Evolutionary conservation across 768 basidiomycete species (phyloP).

Genomic region (Lactifluus hygrophoroides): DNA sequence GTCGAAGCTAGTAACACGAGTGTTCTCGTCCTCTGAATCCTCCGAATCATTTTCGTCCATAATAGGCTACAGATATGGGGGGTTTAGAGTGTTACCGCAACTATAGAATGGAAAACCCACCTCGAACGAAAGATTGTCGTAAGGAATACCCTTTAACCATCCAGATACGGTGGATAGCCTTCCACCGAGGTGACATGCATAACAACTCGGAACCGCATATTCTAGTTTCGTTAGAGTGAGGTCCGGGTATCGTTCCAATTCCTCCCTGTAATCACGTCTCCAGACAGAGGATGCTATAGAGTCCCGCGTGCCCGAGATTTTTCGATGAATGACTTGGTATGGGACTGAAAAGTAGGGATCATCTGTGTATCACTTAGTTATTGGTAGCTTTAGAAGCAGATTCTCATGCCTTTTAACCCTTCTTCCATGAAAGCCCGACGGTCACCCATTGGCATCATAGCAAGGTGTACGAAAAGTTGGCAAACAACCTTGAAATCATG

Average conservation of each 20-base stretch:
- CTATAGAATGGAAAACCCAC: conserved; percentile 27
- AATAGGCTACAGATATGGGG: conserved; percentile 3
- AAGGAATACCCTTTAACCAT: conserved; percentile 56
- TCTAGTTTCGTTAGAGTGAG: conserved; percentile 46
- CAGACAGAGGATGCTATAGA: conserved; percentile 81
- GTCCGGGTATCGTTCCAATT: conserved; percentile 58
- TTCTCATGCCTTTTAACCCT: conserved; percentile 40
- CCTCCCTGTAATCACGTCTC: conserved; percentile 57
- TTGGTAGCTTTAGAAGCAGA: background rate
- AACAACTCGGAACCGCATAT: conserved; percentile 57
- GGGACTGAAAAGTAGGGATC: conserved; percentile 71
- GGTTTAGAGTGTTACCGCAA: background rate
- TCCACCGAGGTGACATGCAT: conserved; percentile 74
- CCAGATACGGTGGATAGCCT: conserved; percentile 58
- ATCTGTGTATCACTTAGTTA: conserved; percentile 26
- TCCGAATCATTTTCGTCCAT: conserved; percentile 18
- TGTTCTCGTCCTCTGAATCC: conserved; percentile 23
- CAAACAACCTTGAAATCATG: conserved; percentile 84
- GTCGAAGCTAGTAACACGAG: conserved; percentile 33
- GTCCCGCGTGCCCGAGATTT: conserved; percentile 59
- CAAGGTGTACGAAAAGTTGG: conserved; percentile 79
- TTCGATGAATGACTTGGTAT: conserved; percentile 56
- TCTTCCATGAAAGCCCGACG: conserved; percentile 48
- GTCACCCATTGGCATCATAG: conserved; percentile 45
- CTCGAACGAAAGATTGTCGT: conserved; percentile 63